Evolutionary conservation across 176 grass and related monocot genomes (phyloP).

Genomic region (Dendrocalamus sinicus): DNA sequence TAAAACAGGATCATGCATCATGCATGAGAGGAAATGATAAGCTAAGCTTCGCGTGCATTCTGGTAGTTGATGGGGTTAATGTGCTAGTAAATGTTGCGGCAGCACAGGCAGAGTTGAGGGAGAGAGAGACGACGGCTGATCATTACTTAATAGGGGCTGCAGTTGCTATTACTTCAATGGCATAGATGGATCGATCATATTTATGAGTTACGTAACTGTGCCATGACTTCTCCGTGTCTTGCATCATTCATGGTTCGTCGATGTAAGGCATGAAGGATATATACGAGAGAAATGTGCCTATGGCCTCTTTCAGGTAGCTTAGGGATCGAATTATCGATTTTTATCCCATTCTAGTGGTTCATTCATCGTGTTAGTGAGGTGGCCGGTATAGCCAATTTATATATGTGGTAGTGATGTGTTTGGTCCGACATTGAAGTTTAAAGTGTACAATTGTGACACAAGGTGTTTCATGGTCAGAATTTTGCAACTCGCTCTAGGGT

Average conservation of each 20-base stretch:
- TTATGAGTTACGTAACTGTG: constrained; percentile 44
- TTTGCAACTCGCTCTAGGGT: too few relatives aligned
- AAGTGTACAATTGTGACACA: too few relatives aligned
- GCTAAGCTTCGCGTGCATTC: neutral
- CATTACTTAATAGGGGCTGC: constrained; percentile 33
- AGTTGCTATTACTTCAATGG: constrained; percentile 26
- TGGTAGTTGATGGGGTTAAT: constrained; percentile 46
- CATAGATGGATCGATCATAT: constrained; percentile 30
- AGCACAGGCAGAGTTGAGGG: neutral
- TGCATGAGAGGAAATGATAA: constrained; percentile 41
- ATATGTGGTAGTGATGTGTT: too few relatives aligned
- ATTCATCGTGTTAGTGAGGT: too few relatives aligned
- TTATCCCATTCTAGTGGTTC: too few relatives aligned
- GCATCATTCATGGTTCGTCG: constrained; percentile 25
- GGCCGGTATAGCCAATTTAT: too few relatives aligned
- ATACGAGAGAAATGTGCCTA: neutral
- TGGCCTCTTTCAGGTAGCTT: neutral
- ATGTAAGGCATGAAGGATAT: neutral
- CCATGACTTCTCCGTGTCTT: constrained; percentile 49
- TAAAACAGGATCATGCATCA: neutral
- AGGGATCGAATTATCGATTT: neutral
- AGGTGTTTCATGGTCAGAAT: too few relatives aligned
- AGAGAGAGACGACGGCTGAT: constrained; percentile 8
- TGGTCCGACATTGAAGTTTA: too few relatives aligned
- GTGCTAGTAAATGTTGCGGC: constrained; percentile 42